Evolutionary conservation across 352 stramenopile species (phyloP), one percentile per base, ranked within the genome.

Genomic region (Phytophthora constricta): DNA sequence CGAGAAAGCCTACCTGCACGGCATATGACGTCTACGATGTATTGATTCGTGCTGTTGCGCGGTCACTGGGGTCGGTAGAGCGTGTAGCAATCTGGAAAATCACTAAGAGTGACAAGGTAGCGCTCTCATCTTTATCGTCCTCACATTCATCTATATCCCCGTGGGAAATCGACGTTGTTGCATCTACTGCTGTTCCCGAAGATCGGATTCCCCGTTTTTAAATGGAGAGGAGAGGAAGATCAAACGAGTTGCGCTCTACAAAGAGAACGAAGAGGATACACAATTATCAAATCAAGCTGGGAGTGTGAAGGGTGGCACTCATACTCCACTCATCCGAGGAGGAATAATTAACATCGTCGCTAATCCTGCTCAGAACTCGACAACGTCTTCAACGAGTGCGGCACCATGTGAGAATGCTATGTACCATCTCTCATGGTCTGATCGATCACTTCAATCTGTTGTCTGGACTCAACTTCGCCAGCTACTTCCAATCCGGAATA

Each of bases 161-260:
- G 1, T 74, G 59, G 22, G 65, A 80, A 11, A 76, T 93, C 11
- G 69, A 86, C 11, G 72, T 78, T 4, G 66, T 95, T 5, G 81
- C 80, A 17, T 77, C 72, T 17, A 90, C 80, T 0, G 74, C 87
- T 7, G 55, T 92, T 8, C 82, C 82, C 0, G 79, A 82, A 0
- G 85, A 95, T 58, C 74, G 87, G 10, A 25, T 92, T 25, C 71
- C 26, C 79, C 87, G 5, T 95, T 95, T 52, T 17, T 86, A 2
- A 58, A 85, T 17, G 87, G 76, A 67, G 71, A 78, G 9, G 82
- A 92, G 27, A 58, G 70, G 7, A 77, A 85, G 26, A 86, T 93
- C 19, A 90, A 83, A 41, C 81, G 84, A n/a, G 55, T 93, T 4
- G 48, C 67, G 10, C 50, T 95, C 2, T 89, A 85, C 54, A 86